Conservation (phyloP, 352 stramenopile species). For the Phytophthora tentaculata region DNA sequence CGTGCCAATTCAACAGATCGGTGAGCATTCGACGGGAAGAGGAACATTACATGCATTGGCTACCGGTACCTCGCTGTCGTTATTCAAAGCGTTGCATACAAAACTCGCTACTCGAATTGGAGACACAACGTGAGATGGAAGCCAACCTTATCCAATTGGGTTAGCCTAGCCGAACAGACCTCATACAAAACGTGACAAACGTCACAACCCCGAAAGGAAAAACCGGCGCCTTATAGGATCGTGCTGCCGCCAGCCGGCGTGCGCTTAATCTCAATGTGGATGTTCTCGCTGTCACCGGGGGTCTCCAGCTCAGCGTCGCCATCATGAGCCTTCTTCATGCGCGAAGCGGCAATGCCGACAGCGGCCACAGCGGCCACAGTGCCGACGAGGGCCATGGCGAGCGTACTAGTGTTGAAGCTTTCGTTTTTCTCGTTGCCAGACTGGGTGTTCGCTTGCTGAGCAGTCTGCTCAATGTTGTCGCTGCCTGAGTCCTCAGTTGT, state of each 20-base stretch:
- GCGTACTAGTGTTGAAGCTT: neutral
- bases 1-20: conserved; percentile 1
- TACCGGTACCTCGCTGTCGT: conserved; percentile 22
- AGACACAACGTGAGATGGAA: conserved; percentile 13
- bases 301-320: conserved; percentile 31
- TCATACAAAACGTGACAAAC: conserved; percentile 34
- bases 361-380: conserved; percentile 41
- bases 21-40: neutral
- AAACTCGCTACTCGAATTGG: conserved; percentile 14
- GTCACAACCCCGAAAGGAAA: conserved; percentile 8
- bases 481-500: conserved; percentile 18
- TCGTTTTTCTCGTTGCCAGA: conserved; percentile 20
- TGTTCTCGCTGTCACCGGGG: conserved; percentile 37
- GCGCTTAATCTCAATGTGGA: conserved; percentile 49
- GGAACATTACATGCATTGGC: conserved; percentile 40
- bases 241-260: conserved; percentile 50
- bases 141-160: conserved; percentile 31
- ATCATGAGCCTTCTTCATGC: conserved; percentile 34
- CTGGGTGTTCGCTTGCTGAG: conserved; percentile 41
- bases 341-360: conserved; percentile 34
- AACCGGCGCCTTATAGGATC: conserved; percentile 39
- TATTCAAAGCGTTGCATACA: conserved; percentile 18
- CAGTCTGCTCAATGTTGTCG: conserved; percentile 28
- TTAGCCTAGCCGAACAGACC: conserved; percentile 32
- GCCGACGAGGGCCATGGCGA: conserved; percentile 8